Conservation (phyloP, 306 rosid species). For the Pachyrhizus erosus region DNA sequence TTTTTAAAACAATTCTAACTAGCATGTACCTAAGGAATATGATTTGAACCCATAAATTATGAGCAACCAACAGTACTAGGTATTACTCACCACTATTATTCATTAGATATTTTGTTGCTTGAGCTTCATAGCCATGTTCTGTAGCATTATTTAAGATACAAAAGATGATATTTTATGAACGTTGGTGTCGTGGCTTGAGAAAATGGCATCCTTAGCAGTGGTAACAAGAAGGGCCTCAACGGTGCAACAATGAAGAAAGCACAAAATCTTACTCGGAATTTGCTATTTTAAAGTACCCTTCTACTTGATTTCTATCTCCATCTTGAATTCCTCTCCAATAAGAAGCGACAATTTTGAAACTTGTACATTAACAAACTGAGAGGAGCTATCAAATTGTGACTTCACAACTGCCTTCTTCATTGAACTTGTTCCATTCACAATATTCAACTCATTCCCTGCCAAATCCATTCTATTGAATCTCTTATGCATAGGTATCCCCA, state of each 20-base stretch:
- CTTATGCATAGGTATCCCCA: conserved; percentile 61
- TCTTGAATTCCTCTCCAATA: conserved; percentile 69
- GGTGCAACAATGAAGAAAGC: background rate
- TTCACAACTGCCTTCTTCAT: conserved; percentile 34
- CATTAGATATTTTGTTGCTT: background rate
- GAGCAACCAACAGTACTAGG: background rate
- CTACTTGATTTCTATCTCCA: conserved; percentile 46
- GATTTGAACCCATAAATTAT: background rate
- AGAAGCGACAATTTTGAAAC: conserved; percentile 56
- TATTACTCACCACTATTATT: background rate
- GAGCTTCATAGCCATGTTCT: conserved; percentile 1
- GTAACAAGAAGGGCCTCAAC: background rate
- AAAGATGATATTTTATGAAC: background rate
- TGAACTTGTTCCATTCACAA: conserved; percentile 45
- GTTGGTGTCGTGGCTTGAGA: background rate
- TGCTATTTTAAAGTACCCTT: conserved; percentile 9
- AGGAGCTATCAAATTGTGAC: conserved; percentile 37
- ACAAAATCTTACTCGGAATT: background rate
- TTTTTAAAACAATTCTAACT: no score
- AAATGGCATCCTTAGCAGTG: background rate
- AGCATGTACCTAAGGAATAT: no score
- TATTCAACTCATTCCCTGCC: conserved; percentile 33
- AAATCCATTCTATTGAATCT: background rate
- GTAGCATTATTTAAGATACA: conserved; percentile 4
- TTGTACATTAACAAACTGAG: conserved; percentile 52